phyloP scores from a whole-genome alignment of 768 basidiomycete genomes.

The Russula earlei region DNA sequence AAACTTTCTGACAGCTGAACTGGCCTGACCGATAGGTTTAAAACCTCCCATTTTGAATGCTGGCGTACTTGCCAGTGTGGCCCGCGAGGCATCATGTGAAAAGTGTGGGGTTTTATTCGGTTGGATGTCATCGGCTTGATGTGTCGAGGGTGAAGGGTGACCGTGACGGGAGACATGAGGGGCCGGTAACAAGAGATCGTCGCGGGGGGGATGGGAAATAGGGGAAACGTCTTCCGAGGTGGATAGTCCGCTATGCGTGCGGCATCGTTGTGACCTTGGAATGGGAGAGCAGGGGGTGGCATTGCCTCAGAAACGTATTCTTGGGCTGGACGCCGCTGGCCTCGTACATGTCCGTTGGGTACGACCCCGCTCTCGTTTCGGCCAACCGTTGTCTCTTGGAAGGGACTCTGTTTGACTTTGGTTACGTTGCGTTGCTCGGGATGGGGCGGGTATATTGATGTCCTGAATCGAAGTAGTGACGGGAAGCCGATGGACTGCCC shows the following conservation, averaged over 20 bases:
- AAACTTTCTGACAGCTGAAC: slow-evolving; percentile 58
- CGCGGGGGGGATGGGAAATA: not conserved
- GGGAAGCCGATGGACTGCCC: slow-evolving; percentile 58
- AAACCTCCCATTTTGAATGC: slow-evolving; percentile 42
- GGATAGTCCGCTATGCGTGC: not conserved
- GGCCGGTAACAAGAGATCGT: slow-evolving; percentile 3
- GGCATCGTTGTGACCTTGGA: slow-evolving; percentile 1
- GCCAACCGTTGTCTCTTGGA: slow-evolving; percentile 20
- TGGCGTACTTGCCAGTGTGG: slow-evolving; percentile 1
- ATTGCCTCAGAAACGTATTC: slow-evolving; percentile 7
- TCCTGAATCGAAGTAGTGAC: slow-evolving; percentile 33
- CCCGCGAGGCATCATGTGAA: not conserved
- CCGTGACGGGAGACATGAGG: slow-evolving; percentile 7
- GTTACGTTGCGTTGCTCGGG: slow-evolving; percentile 6
- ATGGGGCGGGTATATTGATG: slow-evolving; percentile 12
- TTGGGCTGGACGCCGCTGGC: slow-evolving; percentile 1
- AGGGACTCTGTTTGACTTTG: slow-evolving; percentile 15
- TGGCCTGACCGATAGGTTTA: slow-evolving; percentile 53
- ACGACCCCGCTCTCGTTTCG: slow-evolving; percentile 19
- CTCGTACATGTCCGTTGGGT: slow-evolving; percentile 9
- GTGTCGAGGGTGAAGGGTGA: not conserved
- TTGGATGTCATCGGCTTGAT: slow-evolving; percentile 1
- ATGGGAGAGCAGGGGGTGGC: slow-evolving; percentile 18
- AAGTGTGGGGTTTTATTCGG: slow-evolving; percentile 7
- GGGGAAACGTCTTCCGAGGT: not conserved